Conservation (phyloP, 768 basidiomycete genomes). For the Russula olivacea region DNA sequence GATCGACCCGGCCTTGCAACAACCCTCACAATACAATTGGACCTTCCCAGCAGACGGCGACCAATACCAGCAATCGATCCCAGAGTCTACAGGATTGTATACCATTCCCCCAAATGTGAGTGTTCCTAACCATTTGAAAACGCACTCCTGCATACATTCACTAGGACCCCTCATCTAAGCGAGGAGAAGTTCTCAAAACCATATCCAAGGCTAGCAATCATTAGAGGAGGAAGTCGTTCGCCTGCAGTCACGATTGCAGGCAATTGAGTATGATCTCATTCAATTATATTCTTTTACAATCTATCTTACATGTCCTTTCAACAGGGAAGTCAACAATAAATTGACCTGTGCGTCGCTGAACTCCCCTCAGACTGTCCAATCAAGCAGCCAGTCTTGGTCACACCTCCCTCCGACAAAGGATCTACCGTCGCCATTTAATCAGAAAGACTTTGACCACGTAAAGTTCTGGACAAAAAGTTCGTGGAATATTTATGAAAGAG, state of each 20-base stretch:
- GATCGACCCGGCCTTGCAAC: neutral
- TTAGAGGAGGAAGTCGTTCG: neutral
- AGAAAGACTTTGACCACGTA: neutral
- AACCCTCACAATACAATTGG: neutral
- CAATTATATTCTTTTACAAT: neutral
- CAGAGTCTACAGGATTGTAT: neutral
- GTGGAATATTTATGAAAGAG: neutral
- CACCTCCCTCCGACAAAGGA: neutral
- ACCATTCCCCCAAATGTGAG: neutral
- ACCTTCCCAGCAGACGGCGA: neutral
- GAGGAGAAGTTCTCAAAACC: neutral
- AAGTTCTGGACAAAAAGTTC: neutral
- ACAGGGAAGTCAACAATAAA: neutral
- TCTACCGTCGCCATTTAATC: neutral
- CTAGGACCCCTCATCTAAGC: neutral
- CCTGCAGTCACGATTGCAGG: neutral
- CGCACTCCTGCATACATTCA: neutral
- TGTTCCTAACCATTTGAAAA: neutral
- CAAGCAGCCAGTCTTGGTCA: neutral
- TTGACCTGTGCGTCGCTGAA: neutral
- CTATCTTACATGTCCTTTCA: neutral
- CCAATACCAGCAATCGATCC: neutral
- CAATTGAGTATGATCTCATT: neutral
- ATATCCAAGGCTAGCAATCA: neutral
- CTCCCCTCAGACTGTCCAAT: neutral